These are phyloP conservation scores for Rhizopus microsporus DNA, from an alignment of 371 early-diverging fungal species.

Conservation along the genomic window DNA sequence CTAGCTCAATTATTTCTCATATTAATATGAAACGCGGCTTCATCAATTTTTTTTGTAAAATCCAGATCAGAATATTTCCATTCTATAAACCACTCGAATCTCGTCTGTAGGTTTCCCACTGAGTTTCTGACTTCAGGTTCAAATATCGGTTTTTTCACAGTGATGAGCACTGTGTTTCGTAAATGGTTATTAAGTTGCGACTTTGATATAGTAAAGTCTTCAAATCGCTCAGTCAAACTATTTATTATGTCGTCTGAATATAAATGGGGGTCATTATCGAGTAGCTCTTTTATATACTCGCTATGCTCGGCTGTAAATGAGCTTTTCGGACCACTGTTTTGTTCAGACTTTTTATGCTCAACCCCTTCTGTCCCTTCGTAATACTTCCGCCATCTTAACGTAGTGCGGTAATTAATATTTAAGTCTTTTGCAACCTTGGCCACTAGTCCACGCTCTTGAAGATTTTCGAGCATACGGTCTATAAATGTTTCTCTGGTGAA, in stretches of 20 bases:
- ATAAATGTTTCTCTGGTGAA: too few relatives aligned
- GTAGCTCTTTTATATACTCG: conserved; percentile 8
- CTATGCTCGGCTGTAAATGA: too few relatives aligned
- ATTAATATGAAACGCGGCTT: conserved; percentile 13
- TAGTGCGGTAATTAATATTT: conserved; percentile 8
- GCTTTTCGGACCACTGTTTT: too few relatives aligned
- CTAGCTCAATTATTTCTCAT: conserved; percentile 1
- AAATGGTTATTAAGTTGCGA: conserved; percentile 18
- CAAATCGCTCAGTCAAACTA: conserved; percentile 13
- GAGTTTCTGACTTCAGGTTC: conserved; percentile 12
- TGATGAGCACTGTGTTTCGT: conserved; percentile 10
- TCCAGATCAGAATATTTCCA: conserved; percentile 8
- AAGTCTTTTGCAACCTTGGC: conserved; percentile 8
- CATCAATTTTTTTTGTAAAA: conserved; percentile 2
- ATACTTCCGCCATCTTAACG: conserved; percentile 6
- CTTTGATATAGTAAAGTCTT: too few relatives aligned
- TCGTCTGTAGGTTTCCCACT: conserved; percentile 3
- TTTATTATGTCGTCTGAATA: conserved; percentile 12
- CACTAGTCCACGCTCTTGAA: too few relatives aligned
- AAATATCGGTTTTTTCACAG: conserved; percentile 14
- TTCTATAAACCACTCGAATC: conserved; percentile 9
- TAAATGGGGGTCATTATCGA: conserved; percentile 15
- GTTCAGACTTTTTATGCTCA: conserved; percentile 13
- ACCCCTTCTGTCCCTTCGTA: conserved; percentile 13
- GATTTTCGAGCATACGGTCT: too few relatives aligned